Base-by-base conservation (phyloP, 768 basidiomycete species). In the Brasilioporus rufonigricans region DNA sequence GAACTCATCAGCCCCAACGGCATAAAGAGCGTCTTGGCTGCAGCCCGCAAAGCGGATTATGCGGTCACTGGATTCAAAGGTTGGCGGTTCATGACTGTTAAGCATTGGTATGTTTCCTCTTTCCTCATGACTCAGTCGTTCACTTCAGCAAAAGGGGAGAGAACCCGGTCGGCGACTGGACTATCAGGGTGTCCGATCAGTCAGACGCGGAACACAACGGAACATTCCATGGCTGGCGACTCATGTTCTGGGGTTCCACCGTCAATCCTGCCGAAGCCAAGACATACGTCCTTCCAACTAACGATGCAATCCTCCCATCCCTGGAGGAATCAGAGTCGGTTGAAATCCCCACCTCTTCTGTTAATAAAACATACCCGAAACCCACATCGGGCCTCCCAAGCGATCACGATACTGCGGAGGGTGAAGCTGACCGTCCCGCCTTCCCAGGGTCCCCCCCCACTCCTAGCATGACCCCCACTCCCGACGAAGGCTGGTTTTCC, bases 11-110 rank as follows among this genome's bases (percentile, higher is more conserved):
- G 93, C 64, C 96, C 97, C 0, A 83, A 82, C 43, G 93, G 93
- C 12, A 77, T 98, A 58, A 86, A 75, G 67, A 97, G 93, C 66
- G 77, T 98, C 14, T 73, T 99, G 38, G 95, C 89, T 21, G 83
- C 84, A 19, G 78, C 77, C 53, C 82, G 97, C 57, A 64, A 76
- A 32, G 76, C 76, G 13, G 97, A 99, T 66, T 68, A 68, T 35
- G 85, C 80, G 18, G 69, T 64, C 5, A 79, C 77, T 10, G 96
- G 97, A 10, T 96, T 80, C 69, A 83, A 83, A n/a, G 95, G 92
- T 1, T 99, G 97, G 97, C 87, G 81, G n/a, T 99, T 99, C 69
- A 98, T 98, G 94, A 84, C 85, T 31, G 82, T 98, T 52, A 99
- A 99, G 72, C 97, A 99, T 65, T 99, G 97, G 96, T 95, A 54